These are phyloP conservation scores for Collybia sp. DNA, from an alignment of 768 basidiomycete genomes.

Conservation along the genomic window DNA sequence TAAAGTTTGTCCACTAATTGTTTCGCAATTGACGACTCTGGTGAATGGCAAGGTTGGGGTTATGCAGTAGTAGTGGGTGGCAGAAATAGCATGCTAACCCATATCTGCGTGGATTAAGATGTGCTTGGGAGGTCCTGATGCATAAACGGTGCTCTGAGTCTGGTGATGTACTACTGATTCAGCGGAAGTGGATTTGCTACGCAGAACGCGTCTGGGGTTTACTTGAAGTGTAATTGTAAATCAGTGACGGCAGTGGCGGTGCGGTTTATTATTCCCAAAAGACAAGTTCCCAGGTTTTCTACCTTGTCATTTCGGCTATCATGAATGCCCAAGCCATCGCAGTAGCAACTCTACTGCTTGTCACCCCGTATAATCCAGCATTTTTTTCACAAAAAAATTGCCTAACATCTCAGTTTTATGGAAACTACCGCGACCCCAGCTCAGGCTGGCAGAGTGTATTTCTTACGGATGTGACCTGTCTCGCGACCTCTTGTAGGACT, in stretches of 20 bases:
- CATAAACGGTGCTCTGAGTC: neutral
- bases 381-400: conserved; percentile 38
- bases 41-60: neutral
- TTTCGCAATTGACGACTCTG: conserved; percentile 72
- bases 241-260: conserved; percentile 13
- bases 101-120: neutral
- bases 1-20: conserved; percentile 92
- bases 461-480: conserved; percentile 34
- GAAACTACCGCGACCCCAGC: conserved; percentile 43
- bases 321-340: no score
- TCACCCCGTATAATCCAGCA: conserved; percentile 38
- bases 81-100: neutral
- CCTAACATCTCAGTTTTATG: conserved; percentile 47
- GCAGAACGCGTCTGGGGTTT: neutral
- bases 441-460: conserved; percentile 39
- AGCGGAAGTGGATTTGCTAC: no score
- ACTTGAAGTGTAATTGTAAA: no score
- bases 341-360: conserved; percentile 25
- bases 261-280: conserved; percentile 1
- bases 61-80: neutral
- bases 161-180: no score
- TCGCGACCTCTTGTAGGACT: conserved; percentile 17
- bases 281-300: no score
- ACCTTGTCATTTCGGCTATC: no score
- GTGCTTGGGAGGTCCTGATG: neutral